Evolutionary conservation across 768 basidiomycete genomes (phyloP).

Genomic region (Lactarius psammicola): DNA sequence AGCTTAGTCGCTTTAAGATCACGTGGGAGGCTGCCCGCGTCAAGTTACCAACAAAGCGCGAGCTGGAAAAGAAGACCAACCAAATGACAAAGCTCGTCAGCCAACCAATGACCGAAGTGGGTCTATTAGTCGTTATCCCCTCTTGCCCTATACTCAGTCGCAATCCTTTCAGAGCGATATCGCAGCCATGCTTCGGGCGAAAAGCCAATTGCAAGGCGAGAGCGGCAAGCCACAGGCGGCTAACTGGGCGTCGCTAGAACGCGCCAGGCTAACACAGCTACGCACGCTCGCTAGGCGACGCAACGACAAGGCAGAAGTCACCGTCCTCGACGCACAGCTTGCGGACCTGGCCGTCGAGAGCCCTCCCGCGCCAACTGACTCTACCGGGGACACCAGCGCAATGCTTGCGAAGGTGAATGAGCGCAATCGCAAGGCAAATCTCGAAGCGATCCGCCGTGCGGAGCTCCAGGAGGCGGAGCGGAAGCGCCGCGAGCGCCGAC

Average conservation of each 20-base stretch:
- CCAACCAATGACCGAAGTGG: conserved; percentile 75
- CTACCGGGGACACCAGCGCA: conserved; percentile 32
- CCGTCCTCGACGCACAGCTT: conserved; percentile 61
- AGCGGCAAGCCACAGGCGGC: conserved; percentile 38
- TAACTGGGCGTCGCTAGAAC: conserved; percentile 50
- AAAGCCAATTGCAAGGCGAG: conserved; percentile 40
- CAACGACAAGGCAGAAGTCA: conserved; percentile 63
- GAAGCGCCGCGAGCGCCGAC: conserved; percentile 65
- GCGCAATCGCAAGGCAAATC: conserved; percentile 81
- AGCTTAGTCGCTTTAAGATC: conserved; percentile 61
- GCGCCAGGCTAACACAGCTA: conserved; percentile 64
- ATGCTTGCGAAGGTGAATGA: conserved; percentile 81
- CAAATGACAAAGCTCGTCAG: conserved; percentile 58
- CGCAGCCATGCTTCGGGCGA: conserved; percentile 70
- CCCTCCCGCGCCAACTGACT: conserved; percentile 21
- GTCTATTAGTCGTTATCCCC: conserved; percentile 4
- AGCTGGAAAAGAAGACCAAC: conserved; percentile 61
- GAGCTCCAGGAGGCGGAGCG: conserved; percentile 69
- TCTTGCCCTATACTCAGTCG: conserved; percentile 4
- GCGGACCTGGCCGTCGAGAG: conserved; percentile 44
- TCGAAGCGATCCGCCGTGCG: conserved; percentile 74
- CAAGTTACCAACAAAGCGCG: conserved; percentile 64
- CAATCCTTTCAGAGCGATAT: conserved; percentile 67
- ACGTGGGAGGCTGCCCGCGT: conserved; percentile 50
- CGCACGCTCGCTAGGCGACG: conserved; percentile 74